Percentiles rank a stretch among this genome's conserved stretches.
Evolutionary conservation across 2,329 filamentous ascomycete species (phyloP).

Genomic region (Fusarium napiforme): DNA sequence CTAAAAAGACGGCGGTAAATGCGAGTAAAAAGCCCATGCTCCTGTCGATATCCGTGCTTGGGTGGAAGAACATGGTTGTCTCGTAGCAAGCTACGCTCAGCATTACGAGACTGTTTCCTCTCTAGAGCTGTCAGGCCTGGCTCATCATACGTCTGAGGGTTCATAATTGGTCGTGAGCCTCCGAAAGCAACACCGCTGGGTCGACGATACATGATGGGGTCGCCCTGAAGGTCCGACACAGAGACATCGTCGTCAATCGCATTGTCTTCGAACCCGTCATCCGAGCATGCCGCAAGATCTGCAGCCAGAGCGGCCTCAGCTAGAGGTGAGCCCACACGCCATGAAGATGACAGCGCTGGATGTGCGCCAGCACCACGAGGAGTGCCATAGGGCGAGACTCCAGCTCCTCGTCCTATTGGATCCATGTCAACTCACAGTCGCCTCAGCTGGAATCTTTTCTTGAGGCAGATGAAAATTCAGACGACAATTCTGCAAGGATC

Average conservation of each 20-base stretch:
- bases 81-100: constrained; percentile 69
- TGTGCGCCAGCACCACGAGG: constrained; percentile 35
- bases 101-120: constrained; percentile 65
- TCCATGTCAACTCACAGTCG: constrained; percentile 21
- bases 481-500: constrained; percentile 15
- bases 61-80: constrained; percentile 75
- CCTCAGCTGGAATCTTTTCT: constrained; percentile 1
- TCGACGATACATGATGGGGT: constrained; percentile 74
- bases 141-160: constrained; percentile 63
- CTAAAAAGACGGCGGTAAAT: constrained; percentile 65
- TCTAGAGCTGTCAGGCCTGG: constrained; percentile 65
- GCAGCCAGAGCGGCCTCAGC: constrained; percentile 73
- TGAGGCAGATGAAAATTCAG: constrained; percentile 13
- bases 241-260: constrained; percentile 46
- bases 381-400: constrained; percentile 37
- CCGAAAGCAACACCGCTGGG: constrained; percentile 81
- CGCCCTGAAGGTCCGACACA: constrained; percentile 52
- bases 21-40: constrained; percentile 51
- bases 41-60: constrained; percentile 57
- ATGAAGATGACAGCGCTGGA: constrained; percentile 56
- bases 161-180: constrained; percentile 75
- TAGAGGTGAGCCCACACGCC: constrained; percentile 70
- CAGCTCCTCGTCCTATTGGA: constrained; percentile 35
- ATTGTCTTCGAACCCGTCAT: constrained; percentile 59
- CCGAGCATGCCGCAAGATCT: constrained; percentile 73